Evolutionary conservation across 2,329 filamentous ascomycete species (phyloP), one percentile per base, ranked within the genome.

Genomic region (Chaetomiaceae sp.): DNA sequence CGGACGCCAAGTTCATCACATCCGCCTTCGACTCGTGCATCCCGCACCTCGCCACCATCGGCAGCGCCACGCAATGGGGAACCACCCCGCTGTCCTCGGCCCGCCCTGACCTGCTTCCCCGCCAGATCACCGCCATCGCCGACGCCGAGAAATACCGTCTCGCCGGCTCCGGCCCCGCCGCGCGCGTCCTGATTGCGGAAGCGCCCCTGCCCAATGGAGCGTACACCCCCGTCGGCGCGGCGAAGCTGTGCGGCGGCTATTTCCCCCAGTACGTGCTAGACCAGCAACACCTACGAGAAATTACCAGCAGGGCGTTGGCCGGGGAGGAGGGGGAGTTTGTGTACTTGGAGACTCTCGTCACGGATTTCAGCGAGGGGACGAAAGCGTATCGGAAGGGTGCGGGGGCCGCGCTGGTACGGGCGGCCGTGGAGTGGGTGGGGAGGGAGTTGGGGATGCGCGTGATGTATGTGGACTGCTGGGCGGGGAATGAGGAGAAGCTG

Each of bases 381-480:
- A 46, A n/a, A n/a, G 33, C 11, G 27, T 41, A 37, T 16, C 46
- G 52, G n/a, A 54, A 50, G 36, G 52, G 52, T 2, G 52, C 52
- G 6, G 52, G 52, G 21, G 52, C 52, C 7, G 47, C 52, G 47
- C 41, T 54, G 36, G 52, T 50, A 8, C 13, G 23, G 41, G 33
- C 14, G 16, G 52, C 46, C 21, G 30, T 29, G 29, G 52, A 50
- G 13, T 54, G 52, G 52, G 52, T 36, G 8, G 29, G 21, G 25
- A 13, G 16, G 42, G 51, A 46, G 41, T 23, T 50, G 47, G 52
- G 52, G 27, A 34, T 54, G 41, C 29, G 37, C 1, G 47, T 37
- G 11, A 54, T 54, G 52, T 54, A 46, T 47, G 52, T 54, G 46
- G 52, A 54, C 20, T 54, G 52, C 11, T 50, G 52, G 52, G 52